A percentile compares a stretch with the other conserved stretches of the same genome.
Conservation (phyloP, 345 rosid genomes). For the Melaleuca alternifolia region DNA sequence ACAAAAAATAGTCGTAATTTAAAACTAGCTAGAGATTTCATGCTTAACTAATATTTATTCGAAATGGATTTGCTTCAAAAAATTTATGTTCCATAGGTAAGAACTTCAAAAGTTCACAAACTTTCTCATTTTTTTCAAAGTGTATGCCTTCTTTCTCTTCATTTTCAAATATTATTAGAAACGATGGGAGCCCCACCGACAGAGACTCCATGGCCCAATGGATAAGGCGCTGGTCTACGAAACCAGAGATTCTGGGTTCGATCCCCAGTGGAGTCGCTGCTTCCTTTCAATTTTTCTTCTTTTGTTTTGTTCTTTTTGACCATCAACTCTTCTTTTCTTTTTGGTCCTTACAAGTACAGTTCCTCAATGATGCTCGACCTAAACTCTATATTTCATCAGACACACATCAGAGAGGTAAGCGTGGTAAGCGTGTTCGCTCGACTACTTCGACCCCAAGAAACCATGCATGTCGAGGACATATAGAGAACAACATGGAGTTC, state of each 20-base stretch:
- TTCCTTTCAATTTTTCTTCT: fast-evolving
- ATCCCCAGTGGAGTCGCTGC: conserved; percentile 67
- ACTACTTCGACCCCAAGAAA: background rate
- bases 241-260: conserved; percentile 84
- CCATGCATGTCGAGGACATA: fast-evolving
- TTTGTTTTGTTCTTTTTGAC: fast-evolving
- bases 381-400: background rate
- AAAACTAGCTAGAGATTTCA: fast-evolving
- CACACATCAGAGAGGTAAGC: background rate
- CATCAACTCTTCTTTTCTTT: background rate
- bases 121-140: too few species aligned
- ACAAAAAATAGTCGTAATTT: too few species aligned
- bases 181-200: background rate
- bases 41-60: background rate
- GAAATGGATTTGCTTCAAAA: background rate
- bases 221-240: conserved; percentile 95
- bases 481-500: background rate
- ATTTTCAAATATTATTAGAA: too few species aligned
- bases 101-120: background rate
- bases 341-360: background rate
- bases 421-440: background rate
- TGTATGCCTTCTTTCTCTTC: too few species aligned
- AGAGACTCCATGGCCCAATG: conserved; percentile 69
- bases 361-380: background rate
- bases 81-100: background rate